Evolutionary conservation across 495 filamentous ascomycete genomes (phyloP).

Genomic region (Lasiosphaeria hispida): DNA sequence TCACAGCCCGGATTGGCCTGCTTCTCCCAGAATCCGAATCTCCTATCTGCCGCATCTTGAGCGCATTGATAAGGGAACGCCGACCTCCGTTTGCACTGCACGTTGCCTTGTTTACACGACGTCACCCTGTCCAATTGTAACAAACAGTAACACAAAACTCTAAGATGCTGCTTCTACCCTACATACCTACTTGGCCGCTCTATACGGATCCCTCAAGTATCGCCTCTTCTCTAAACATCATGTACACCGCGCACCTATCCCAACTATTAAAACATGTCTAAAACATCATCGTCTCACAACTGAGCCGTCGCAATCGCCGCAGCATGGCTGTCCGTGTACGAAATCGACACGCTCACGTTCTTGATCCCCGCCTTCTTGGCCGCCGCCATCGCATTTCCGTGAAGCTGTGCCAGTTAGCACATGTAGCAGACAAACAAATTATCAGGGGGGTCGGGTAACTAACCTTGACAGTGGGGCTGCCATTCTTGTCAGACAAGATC

Average conservation of each 20-base stretch:
- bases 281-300: conserved; percentile 16
- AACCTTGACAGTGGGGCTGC: conserved; percentile 82
- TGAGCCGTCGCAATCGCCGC: conserved; percentile 73
- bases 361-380: conserved; percentile 84
- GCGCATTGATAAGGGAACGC: neutral
- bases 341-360: conserved; percentile 85
- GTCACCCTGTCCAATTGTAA: neutral
- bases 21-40: neutral
- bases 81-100: conserved; percentile 4
- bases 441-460: conserved; percentile 33
- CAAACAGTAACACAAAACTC: neutral
- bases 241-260: neutral
- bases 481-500: conserved; percentile 74
- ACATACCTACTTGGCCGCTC: neutral
- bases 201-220: neutral
- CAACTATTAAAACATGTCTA: neutral
- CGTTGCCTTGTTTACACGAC: neutral
- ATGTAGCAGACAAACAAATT: neutral
- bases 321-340: conserved; percentile 87
- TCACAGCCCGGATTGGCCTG: conserved; percentile 1
- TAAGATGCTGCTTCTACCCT: neutral
- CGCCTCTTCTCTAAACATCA: neutral
- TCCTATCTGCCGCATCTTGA: neutral
- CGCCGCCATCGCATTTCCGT: conserved; percentile 75
- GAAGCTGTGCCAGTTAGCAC: conserved; percentile 61